Conservation (phyloP, 805 yeast species). For the Candida michaelii region DNA sequence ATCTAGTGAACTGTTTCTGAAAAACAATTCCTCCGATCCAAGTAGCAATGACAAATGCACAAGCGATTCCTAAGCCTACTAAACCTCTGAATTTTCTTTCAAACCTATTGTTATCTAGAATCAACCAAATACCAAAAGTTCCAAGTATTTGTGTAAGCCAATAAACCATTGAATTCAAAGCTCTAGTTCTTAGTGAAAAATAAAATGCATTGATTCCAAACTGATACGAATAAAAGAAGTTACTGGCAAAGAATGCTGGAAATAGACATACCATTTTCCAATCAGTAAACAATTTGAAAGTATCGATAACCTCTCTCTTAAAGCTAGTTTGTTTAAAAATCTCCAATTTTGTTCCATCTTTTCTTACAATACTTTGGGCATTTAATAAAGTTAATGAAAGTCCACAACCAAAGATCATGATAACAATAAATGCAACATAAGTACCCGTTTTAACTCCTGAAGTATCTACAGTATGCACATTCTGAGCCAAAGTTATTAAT, state of each 20-base stretch:
- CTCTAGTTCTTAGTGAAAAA: constrained; percentile 15
- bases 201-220: constrained; percentile 14
- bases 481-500: constrained; percentile 13
- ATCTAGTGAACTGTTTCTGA: constrained; percentile 9
- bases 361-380: constrained; percentile 11
- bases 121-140: constrained; percentile 10
- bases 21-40: constrained; percentile 13
- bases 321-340: constrained; percentile 42
- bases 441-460: constrained; percentile 14
- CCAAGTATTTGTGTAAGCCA: constrained; percentile 17
- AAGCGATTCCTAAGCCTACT: constrained; percentile 8
- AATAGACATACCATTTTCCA: constrained; percentile 12
- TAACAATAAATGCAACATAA: constrained; percentile 14
- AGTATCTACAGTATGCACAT: constrained; percentile 7
- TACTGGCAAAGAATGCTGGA: constrained; percentile 15
- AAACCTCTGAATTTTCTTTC: constrained; percentile 15
- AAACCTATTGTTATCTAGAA: constrained; percentile 11
- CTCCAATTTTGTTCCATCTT: constrained; percentile 15
- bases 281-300: constrained; percentile 44
- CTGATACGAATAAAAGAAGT: constrained; percentile 15
- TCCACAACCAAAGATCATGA: constrained; percentile 12
- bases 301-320: constrained; percentile 29
- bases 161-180: constrained; percentile 15
- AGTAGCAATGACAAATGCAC: constrained; percentile 10
- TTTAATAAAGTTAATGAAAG: constrained; percentile 42